Evolutionary conservation across 2,329 filamentous ascomycete species (phyloP).

Genomic region (Plenodomus lindquistii): DNA sequence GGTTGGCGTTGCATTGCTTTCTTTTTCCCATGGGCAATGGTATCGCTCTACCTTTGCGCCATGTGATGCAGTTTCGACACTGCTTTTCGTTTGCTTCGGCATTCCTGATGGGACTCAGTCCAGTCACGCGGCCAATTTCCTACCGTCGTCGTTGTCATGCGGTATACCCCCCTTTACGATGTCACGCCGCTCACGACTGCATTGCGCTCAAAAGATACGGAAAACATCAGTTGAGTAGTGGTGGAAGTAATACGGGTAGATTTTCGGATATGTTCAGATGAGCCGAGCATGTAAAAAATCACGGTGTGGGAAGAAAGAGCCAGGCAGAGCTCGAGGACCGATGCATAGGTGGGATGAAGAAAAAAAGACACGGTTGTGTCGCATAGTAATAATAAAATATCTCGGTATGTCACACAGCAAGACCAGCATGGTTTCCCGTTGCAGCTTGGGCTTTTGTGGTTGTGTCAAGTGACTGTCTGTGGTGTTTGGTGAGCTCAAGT

Average conservation of each 20-base stretch:
- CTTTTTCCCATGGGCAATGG: not conserved
- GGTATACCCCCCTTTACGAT: constrained; percentile 33
- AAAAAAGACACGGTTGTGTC: constrained; percentile 11
- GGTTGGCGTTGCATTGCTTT: not conserved
- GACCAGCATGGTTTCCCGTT: not conserved
- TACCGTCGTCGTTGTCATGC: constrained; percentile 12
- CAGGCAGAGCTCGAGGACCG: not conserved
- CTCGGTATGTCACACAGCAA: constrained; percentile 18
- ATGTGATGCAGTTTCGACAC: constrained; percentile 1
- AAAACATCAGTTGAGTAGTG: constrained; percentile 16
- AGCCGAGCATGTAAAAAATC: constrained; percentile 4
- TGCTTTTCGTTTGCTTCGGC: constrained; percentile 19
- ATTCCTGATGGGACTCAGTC: constrained; percentile 6
- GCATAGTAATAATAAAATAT: constrained; percentile 13
- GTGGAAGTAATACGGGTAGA: constrained; percentile 12
- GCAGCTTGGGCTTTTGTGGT: not conserved
- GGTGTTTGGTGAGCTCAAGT: not conserved
- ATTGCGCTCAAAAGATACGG: constrained; percentile 20
- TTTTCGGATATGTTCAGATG: constrained; percentile 2
- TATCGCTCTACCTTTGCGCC: constrained; percentile 8
- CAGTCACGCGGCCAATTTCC: not conserved
- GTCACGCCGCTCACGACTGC: constrained; percentile 30
- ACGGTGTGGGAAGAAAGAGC: not conserved
- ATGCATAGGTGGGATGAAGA: not conserved
- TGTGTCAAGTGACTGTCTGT: not conserved